Percentiles rank a stretch among this genome's conserved stretches.
phyloP scores from a whole-genome alignment of 192 early-diverging fungal species.

The Lunasporangiospora selenospora region DNA sequence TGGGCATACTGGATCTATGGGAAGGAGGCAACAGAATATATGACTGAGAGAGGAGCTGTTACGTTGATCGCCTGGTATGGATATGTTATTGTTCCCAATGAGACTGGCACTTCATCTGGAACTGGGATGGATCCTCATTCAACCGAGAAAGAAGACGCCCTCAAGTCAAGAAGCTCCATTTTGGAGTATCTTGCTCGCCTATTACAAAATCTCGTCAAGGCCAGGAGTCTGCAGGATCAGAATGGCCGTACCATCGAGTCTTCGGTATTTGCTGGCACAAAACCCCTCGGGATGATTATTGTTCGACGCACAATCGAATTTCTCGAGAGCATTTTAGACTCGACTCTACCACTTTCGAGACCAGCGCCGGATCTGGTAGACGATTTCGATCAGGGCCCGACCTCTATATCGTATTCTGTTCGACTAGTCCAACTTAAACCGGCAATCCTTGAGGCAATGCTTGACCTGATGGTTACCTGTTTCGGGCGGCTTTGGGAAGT shows the following conservation, averaged over 20 bases:
- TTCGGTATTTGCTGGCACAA: conserved; percentile 1
- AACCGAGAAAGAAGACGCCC: not conserved
- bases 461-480: conserved; percentile 6
- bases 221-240: conserved; percentile 10
- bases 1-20: conserved; percentile 30
- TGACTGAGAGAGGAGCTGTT: conserved; percentile 13
- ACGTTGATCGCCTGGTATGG: conserved; percentile 44
- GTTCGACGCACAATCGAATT: conserved; percentile 40
- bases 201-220: conserved; percentile 18
- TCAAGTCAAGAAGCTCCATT: conserved; percentile 3
- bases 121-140: not conserved
- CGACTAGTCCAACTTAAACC: conserved; percentile 16
- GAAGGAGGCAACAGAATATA: conserved; percentile 2
- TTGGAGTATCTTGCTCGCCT: conserved; percentile 28
- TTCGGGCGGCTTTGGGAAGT: not conserved
- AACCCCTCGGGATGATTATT: conserved; percentile 19
- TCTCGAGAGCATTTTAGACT: conserved; percentile 22
- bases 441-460: conserved; percentile 33
- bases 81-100: conserved; percentile 16
- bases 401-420: conserved; percentile 5
- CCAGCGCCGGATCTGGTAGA: not conserved
- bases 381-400: too few relatives aligned
- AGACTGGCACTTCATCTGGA: not conserved
- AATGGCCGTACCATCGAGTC: too few relatives aligned
- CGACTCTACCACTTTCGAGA: not conserved